phyloP scores from a whole-genome alignment of 2,329 filamentous ascomycete genomes.

The Ascochyta pisi region DNA sequence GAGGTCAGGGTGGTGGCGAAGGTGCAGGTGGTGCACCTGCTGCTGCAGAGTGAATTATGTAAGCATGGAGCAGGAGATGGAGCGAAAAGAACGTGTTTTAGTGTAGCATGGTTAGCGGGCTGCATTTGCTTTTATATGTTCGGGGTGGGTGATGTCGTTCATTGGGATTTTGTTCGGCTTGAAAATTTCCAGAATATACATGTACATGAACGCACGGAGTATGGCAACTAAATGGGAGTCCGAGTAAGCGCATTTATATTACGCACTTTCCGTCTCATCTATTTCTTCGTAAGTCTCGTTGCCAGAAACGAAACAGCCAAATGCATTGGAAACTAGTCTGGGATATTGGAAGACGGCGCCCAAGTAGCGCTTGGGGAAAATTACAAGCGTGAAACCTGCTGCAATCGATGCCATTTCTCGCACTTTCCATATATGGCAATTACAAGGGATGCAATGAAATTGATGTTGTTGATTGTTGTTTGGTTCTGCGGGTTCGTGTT shows the following conservation, averaged over 20 bases:
- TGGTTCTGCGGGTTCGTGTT: too few species aligned
- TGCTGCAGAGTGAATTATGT: constrained; percentile 9
- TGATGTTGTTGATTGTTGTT: not conserved
- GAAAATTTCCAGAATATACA: not conserved
- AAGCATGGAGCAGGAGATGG: not conserved
- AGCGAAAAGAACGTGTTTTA: constrained; percentile 13
- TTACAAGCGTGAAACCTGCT: constrained; percentile 13
- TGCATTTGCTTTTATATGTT: constrained; percentile 15
- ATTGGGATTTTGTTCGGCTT: not conserved
- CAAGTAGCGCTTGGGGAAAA: not conserved
- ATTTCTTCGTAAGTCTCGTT: not conserved
- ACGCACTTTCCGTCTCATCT: not conserved
- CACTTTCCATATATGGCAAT: not conserved
- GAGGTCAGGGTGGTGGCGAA: constrained; percentile 30
- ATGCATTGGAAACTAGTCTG: not conserved
- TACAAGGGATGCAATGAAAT: not conserved
- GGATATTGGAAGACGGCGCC: not conserved
- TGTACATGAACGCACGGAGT: not conserved
- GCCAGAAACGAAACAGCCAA: not conserved
- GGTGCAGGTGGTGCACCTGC: constrained; percentile 17
- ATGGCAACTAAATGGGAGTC: not conserved
- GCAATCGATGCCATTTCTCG: not conserved
- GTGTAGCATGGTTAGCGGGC: constrained; percentile 14
- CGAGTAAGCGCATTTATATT: not conserved
- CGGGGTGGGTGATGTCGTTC: not conserved